Evolutionary conservation across 2,329 filamentous ascomycete genomes (phyloP).

Genomic region (Aspergillus sp.): DNA sequence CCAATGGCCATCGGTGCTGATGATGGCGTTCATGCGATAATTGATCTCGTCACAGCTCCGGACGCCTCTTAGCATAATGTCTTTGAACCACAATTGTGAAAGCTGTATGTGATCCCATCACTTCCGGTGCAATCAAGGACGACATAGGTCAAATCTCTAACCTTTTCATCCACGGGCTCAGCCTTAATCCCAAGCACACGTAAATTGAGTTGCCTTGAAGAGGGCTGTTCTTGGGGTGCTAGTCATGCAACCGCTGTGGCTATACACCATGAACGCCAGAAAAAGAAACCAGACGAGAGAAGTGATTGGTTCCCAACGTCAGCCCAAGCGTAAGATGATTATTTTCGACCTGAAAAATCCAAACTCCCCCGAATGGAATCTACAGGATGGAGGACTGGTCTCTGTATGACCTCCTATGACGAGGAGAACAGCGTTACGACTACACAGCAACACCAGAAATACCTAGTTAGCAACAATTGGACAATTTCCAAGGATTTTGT

Average conservation of each 20-base stretch:
- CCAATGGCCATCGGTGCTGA: not conserved
- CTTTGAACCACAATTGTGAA: not conserved
- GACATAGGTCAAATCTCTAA: not conserved
- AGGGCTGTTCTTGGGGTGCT: not conserved
- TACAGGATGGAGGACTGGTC: no score
- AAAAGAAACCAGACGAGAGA: not conserved
- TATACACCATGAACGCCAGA: not conserved
- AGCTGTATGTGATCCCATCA: no score
- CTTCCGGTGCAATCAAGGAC: no score
- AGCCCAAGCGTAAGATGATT: not conserved
- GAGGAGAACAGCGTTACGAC: no score
- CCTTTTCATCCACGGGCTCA: not conserved
- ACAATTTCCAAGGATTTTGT: no score
- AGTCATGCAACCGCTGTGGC: not conserved
- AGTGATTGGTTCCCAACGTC: not conserved
- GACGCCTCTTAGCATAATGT: not conserved
- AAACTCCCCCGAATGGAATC: not conserved
- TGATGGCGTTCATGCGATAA: no score
- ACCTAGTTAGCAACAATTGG: no score
- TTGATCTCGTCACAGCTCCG: no score
- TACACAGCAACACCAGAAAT: no score
- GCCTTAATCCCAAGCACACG: not conserved
- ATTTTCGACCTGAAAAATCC: not conserved
- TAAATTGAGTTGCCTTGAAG: slow-evolving; percentile 11
- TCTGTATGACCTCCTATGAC: no score